Percentiles rank a stretch among this genome's conserved stretches.
These are phyloP conservation scores for Mortierella sp. DNA, from an alignment of 371 early-diverging fungal genomes.

Conservation along the genomic window DNA sequence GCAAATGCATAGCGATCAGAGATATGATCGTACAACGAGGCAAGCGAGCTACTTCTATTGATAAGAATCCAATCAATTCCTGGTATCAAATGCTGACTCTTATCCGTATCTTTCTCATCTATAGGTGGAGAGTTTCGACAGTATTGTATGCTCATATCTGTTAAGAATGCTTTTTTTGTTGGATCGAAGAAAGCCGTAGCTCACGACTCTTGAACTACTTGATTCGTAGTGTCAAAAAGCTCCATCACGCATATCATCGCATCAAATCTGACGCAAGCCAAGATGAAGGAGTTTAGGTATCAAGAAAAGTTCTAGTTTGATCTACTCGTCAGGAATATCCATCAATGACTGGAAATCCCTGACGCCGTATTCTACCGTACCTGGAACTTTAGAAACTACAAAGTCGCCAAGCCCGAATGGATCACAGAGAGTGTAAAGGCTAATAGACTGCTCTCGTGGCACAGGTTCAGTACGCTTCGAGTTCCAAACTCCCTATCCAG, in stretches of 20 bases:
- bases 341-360: not conserved
- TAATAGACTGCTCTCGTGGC: conserved; percentile 71
- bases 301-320: not conserved
- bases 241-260: conserved; percentile 78
- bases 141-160: conserved; percentile 24
- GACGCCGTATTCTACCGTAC: not conserved
- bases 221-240: conserved; percentile 62
- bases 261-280: conserved; percentile 71
- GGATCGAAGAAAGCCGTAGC: not conserved
- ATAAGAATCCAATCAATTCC: not conserved
- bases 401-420: conserved; percentile 85
- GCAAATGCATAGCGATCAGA: conserved; percentile 63
- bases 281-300: conserved; percentile 73
- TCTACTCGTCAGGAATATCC: not conserved
- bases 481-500: conserved; percentile 21
- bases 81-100: too few species aligned
- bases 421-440: conserved; percentile 73
- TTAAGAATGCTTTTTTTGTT: not conserved
- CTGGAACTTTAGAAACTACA: conserved; percentile 60
- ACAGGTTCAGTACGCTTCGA: conserved; percentile 59
- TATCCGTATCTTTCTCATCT: not conserved
- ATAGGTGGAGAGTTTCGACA: conserved; percentile 45
- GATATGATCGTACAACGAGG: conserved; percentile 66
- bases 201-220: not conserved
- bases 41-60: not conserved